Evolutionary conservation across 1,284 basidiomycete species (phyloP), one percentile per base, ranked within the genome.

Genomic region (Farysia itapuensis): DNA sequence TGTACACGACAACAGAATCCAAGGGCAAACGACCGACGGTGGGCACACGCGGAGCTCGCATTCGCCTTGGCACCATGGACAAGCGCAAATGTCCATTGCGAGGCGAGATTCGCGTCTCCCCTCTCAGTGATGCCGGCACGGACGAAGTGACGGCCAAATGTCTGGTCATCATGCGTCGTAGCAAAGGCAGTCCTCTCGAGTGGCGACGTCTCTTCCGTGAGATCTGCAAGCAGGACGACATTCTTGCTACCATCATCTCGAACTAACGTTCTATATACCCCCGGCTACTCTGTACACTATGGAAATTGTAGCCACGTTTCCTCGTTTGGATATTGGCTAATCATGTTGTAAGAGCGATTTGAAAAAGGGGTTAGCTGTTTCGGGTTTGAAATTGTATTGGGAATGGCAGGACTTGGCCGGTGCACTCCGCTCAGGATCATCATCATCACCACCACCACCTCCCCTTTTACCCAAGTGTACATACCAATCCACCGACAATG

Each of bases 151-250:
- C 41, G 1, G 57, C 41, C 8, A 60, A 61, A 28, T 66, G 59
- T 24, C 44, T 73, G 31, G 67, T 76, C 30, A 44, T 77, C 18
- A 71, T 77, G 70, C 49, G 71, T 35, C 68, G 69, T 41, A 67
- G 69, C 36, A 75, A 75, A 56, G 78, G 78, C 15, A 72, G 70
- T 41, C 77, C 77, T 9, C 53, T 79, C 29, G 77, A 78, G 47
- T 79, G 78, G 78, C 56, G 77, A 31, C 63, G 74, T 24, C 70
- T 79, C 11, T 76, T 75, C 48, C 46, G 72, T 24, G 56, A 60
- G 46, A 22, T 72, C n/a, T 65, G 58, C 39, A 37, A 45, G 9
- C 39, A 49, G 11, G 25, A 45, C 4, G 53, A 53, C 21, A 52
- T 63, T 19, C 44, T 22, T 19, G 28, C 45, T n/a, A 49, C 53